Evolutionary conservation across 2,329 filamentous ascomycete genomes (phyloP).

Genomic region (Talaromyces piceae): DNA sequence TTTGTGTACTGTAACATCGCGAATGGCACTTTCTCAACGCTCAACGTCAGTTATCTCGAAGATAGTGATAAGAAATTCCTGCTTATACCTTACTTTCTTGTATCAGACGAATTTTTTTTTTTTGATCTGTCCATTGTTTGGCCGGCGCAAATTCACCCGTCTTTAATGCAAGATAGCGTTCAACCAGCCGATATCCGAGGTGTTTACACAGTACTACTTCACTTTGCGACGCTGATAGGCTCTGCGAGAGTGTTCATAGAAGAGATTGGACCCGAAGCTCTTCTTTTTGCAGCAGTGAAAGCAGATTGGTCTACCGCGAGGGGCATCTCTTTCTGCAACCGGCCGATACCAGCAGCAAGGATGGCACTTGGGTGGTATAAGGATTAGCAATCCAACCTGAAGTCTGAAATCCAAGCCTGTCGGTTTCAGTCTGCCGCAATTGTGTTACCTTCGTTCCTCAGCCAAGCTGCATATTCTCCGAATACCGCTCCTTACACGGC

Average conservation of each 20-base stretch:
- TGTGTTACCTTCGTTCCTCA: conserved; percentile 21
- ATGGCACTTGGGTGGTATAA: conserved; percentile 19
- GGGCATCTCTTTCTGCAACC: conserved; percentile 4
- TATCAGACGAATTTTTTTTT: conserved; percentile 6
- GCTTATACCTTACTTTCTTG: conserved; percentile 1
- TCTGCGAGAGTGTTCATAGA: conserved; percentile 2
- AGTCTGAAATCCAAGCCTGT: conserved; percentile 22
- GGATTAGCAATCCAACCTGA: conserved; percentile 23
- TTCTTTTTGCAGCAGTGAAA: background rate
- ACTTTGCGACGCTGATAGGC: background rate
- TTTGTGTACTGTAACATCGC: background rate
- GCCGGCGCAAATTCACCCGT: conserved; percentile 5
- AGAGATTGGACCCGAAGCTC: background rate
- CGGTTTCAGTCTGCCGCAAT: conserved; percentile 16
- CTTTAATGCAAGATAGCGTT: conserved; percentile 6
- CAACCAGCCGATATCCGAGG: background rate
- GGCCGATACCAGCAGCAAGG: conserved; percentile 17
- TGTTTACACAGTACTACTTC: background rate
- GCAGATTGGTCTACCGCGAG: conserved; percentile 6
- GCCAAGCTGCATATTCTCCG: conserved; percentile 21
- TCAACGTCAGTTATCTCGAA: no score
- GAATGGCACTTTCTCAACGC: no score
- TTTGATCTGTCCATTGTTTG: conserved; percentile 4
- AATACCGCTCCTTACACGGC: conserved; percentile 17
- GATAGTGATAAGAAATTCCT: no score